Evolutionary conservation across 495 filamentous ascomycete species (phyloP).

Genomic region (Aspergillus affinis): DNA sequence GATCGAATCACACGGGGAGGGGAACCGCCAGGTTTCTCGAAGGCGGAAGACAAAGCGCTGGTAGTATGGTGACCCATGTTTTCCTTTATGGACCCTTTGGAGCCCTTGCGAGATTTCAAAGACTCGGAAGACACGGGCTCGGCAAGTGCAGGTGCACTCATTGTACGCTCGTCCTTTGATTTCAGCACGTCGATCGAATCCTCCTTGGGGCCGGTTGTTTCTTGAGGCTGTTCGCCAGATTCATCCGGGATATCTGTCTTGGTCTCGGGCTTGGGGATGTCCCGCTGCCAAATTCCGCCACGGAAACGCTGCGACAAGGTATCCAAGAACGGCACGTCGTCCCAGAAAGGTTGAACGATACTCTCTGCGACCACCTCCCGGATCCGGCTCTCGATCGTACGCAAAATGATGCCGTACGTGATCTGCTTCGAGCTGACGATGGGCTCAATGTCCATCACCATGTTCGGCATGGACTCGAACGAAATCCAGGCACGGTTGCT

Average conservation of each 20-base stretch:
- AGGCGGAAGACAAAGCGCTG: conserved; percentile 37
- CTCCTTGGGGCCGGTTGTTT: conserved; percentile 31
- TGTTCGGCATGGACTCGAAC: conserved; percentile 86
- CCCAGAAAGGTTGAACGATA: conserved; percentile 91
- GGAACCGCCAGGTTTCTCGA: conserved; percentile 38
- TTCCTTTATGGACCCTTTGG: conserved; percentile 24
- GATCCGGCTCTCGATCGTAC: conserved; percentile 91
- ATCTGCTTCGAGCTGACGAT: conserved; percentile 95
- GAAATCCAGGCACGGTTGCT: conserved; percentile 94
- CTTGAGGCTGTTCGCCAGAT: conserved; percentile 51
- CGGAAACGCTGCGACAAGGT: conserved; percentile 74
- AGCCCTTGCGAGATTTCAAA: conserved; percentile 36
- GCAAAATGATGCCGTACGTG: conserved; percentile 85
- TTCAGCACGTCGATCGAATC: conserved; percentile 35
- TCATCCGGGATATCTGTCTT: conserved; percentile 57
- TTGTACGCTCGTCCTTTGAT: conserved; percentile 57
- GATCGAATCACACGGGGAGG: conserved; percentile 59
- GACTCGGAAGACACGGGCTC: conserved; percentile 25
- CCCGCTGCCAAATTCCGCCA: conserved; percentile 84
- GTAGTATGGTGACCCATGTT: conserved; percentile 26
- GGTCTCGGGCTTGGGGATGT: conserved; percentile 46
- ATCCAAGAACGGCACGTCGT: conserved; percentile 86
- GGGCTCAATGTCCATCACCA: conserved; percentile 89
- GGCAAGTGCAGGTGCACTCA: conserved; percentile 52
- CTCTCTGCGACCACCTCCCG: conserved; percentile 91